Evolutionary conservation across 140 eudicot genomes (phyloP).

Genomic region (Artemisia princeps): DNA sequence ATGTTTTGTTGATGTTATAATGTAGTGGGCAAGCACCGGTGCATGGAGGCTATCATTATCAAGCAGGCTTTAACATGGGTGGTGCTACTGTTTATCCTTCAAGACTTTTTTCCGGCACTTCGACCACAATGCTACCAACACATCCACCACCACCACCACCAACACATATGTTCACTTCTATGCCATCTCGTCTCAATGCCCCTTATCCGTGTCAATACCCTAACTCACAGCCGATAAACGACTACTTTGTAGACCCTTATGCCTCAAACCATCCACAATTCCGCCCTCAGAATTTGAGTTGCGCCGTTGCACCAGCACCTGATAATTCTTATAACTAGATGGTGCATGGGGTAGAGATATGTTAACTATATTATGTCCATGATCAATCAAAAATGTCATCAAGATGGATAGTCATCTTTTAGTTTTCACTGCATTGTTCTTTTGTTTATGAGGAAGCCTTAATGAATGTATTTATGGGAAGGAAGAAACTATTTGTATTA

Average conservation of each 20-base stretch:
- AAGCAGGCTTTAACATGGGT: conserved; percentile 30
- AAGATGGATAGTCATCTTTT: conserved; percentile 1
- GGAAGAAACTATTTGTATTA: no score
- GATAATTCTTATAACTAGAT: conserved; percentile 16
- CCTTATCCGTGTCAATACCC: conserved; percentile 19
- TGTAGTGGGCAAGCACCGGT: conserved; percentile 46
- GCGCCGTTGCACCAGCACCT: conserved; percentile 10
- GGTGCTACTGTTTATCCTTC: conserved; percentile 38
- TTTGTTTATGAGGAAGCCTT: background rate
- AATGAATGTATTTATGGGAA: background rate
- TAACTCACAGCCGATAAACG: conserved; percentile 16
- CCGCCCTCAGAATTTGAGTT: conserved; percentile 20
- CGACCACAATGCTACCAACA: conserved; percentile 21
- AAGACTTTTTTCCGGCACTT: conserved; percentile 35
- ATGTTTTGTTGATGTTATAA: background rate
- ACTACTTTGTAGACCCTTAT: conserved; percentile 25
- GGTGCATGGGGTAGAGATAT: background rate
- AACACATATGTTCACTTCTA: conserved; percentile 20
- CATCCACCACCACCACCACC: conserved; percentile 12
- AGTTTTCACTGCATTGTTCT: background rate
- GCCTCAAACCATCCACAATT: conserved; percentile 18
- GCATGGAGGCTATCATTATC: conserved; percentile 55
- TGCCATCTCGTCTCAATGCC: conserved; percentile 14
- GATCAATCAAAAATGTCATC: background rate
- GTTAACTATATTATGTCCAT: background rate